Conservation (phyloP, 768 basidiomycete species). For the Boletus tomentosulus region DNA sequence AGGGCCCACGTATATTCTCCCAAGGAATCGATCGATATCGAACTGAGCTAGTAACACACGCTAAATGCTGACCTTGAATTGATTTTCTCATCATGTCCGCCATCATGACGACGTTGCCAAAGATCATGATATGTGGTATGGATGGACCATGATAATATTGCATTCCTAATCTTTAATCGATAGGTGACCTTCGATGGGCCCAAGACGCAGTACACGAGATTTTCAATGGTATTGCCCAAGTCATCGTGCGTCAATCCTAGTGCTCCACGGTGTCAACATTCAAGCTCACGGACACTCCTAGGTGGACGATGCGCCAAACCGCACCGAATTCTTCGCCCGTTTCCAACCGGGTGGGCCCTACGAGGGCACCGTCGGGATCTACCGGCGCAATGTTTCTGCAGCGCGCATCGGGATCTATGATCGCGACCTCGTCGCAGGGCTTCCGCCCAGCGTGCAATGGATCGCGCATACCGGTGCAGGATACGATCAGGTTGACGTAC, state of each 20-base stretch:
- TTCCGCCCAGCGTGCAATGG: conserved; percentile 68
- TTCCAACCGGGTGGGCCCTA: conserved; percentile 45
- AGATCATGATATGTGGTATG: conserved; percentile 31
- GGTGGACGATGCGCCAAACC: conserved; percentile 40
- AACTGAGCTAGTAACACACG: neutral
- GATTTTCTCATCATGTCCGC: neutral
- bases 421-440: conserved; percentile 47
- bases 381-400: conserved; percentile 44
- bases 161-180: neutral
- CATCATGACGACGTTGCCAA: conserved; percentile 11
- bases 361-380: conserved; percentile 46
- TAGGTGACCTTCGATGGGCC: conserved; percentile 73
- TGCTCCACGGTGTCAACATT: no score
- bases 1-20: no score
- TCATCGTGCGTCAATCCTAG: conserved; percentile 55
- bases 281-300: neutral
- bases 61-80: neutral
- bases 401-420: conserved; percentile 47
- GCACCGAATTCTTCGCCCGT: conserved; percentile 43
- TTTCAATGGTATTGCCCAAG: conserved; percentile 63
- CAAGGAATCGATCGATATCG: neutral
- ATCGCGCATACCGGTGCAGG: conserved; percentile 88
- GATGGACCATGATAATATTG: no score
- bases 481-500: conserved; percentile 79
- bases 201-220: conserved; percentile 62